Evolutionary conservation across 2,329 filamentous ascomycete species (phyloP).

Genomic region (Pyrenophora graminea): DNA sequence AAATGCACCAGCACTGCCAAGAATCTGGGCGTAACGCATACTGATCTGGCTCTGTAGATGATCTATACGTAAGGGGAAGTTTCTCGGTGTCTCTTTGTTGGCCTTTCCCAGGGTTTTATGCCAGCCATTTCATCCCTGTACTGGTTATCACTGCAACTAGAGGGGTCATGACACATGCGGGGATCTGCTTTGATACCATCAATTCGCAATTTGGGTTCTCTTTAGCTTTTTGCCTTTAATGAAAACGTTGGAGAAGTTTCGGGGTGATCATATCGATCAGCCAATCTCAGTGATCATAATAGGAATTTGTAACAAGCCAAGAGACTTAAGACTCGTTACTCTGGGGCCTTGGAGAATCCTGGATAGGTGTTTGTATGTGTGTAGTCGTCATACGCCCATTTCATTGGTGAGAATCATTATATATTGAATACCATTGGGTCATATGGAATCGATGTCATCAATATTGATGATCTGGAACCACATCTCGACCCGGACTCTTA

Average conservation of each 20-base stretch:
- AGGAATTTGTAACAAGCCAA: constrained; percentile 26
- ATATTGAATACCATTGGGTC: constrained; percentile 16
- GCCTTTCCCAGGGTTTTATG: constrained; percentile 29
- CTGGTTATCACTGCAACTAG: constrained; percentile 16
- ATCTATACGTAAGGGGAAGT: constrained; percentile 7
- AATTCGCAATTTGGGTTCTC: constrained; percentile 24
- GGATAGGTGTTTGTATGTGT: constrained; percentile 34
- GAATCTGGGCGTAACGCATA: constrained; percentile 35
- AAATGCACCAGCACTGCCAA: constrained; percentile 37
- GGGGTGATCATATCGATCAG: constrained; percentile 15
- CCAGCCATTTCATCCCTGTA: constrained; percentile 1
- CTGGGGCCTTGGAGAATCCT: constrained; percentile 18
- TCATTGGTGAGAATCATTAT: constrained; percentile 23
- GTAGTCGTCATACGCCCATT: constrained; percentile 11
- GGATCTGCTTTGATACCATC: constrained; percentile 16
- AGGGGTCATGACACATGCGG: constrained; percentile 15
- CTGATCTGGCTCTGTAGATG: constrained; percentile 10
- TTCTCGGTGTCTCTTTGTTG: constrained; percentile 5
- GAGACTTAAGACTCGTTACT: constrained; percentile 18
- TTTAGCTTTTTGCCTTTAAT: constrained; percentile 34
- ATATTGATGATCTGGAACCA: constrained; percentile 28
- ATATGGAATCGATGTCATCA: constrained; percentile 23
- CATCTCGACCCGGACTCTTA: constrained; percentile 26
- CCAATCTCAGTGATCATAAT: constrained; percentile 26
- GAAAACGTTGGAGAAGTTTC: constrained; percentile 14